A percentile compares a stretch with the other conserved stretches of the same genome.
Evolutionary conservation across 1,139 yeast species (phyloP).

Genomic region (Protomyces pachydermus): DNA sequence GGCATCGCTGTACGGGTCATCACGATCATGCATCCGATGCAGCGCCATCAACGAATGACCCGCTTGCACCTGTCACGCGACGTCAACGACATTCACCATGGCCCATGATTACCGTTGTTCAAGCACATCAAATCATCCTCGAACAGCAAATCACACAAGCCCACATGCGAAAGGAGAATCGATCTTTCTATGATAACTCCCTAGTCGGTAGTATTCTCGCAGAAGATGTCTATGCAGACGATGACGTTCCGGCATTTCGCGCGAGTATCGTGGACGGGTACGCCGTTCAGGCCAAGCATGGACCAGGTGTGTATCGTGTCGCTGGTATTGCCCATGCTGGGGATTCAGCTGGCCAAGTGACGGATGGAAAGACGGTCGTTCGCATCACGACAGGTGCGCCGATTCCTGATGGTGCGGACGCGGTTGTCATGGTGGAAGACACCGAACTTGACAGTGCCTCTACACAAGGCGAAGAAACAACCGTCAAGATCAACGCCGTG

Average conservation of each 20-base stretch:
- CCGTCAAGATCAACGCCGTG: constrained; percentile 36
- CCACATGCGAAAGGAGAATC: not conserved
- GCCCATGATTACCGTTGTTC: constrained; percentile 44
- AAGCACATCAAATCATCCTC: constrained; percentile 40
- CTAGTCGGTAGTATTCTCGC: constrained; percentile 39
- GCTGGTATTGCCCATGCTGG: constrained; percentile 46
- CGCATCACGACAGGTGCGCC: constrained; percentile 54
- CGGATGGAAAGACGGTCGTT: constrained; percentile 40
- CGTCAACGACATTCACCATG: constrained; percentile 48
- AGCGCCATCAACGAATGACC: constrained; percentile 37
- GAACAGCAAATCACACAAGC: constrained; percentile 10
- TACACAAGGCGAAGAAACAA: constrained; percentile 44
- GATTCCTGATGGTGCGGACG: constrained; percentile 48
- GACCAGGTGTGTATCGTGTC: constrained; percentile 45
- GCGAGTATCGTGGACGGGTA: constrained; percentile 54
- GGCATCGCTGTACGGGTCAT: constrained; percentile 33
- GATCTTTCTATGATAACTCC: not conserved
- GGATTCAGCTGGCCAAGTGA: constrained; percentile 33
- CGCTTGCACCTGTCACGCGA: constrained; percentile 41
- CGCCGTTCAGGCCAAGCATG: constrained; percentile 45
- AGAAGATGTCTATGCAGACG: constrained; percentile 42
- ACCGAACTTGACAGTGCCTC: constrained; percentile 41
- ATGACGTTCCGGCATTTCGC: constrained; percentile 46
- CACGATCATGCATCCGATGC: constrained; percentile 31
- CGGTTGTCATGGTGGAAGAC: constrained; percentile 53